Conservation (phyloP, 2,329 filamentous ascomycete genomes). For the Tricladium varicosporioides region DNA sequence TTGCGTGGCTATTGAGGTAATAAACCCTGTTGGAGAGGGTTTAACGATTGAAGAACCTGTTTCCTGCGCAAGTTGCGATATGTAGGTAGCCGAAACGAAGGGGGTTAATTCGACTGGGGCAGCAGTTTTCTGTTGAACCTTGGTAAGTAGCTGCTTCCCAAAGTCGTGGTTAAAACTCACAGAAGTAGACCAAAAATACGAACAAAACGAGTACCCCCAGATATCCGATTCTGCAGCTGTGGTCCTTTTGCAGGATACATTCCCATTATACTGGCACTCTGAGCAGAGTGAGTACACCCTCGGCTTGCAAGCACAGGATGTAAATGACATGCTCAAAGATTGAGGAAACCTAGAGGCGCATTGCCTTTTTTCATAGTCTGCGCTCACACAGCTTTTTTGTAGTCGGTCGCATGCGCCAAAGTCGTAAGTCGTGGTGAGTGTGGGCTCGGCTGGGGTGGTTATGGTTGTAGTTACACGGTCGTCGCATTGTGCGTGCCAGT, state of each 20-base stretch:
- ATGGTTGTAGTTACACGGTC: not conserved
- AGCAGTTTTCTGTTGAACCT: no score
- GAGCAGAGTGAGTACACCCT: slow-evolving; percentile 4
- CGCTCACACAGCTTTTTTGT: slow-evolving; percentile 1
- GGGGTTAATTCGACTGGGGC: not conserved
- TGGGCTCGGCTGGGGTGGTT: slow-evolving; percentile 1
- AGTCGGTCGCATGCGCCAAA: not conserved
- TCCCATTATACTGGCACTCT: slow-evolving; percentile 7
- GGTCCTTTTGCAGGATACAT: slow-evolving; percentile 1
- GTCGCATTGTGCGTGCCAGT: no score
- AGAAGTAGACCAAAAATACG: no score
- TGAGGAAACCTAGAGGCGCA: not conserved
- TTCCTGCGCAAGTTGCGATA: not conserved
- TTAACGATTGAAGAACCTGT: not conserved
- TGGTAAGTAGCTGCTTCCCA: no score
- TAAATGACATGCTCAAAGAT: not conserved
- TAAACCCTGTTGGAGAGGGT: not conserved
- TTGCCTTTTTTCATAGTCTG: slow-evolving; percentile 3
- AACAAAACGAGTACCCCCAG: no score
- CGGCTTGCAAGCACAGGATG: not conserved
- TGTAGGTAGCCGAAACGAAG: not conserved
- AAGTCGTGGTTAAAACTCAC: no score
- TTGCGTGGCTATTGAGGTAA: not conserved
- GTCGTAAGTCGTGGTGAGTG: slow-evolving; percentile 5
- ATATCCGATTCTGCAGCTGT: slow-evolving; percentile 2